Base-by-base conservation (phyloP, 768 basidiomycete genomes). In the Bullera alba region DNA sequence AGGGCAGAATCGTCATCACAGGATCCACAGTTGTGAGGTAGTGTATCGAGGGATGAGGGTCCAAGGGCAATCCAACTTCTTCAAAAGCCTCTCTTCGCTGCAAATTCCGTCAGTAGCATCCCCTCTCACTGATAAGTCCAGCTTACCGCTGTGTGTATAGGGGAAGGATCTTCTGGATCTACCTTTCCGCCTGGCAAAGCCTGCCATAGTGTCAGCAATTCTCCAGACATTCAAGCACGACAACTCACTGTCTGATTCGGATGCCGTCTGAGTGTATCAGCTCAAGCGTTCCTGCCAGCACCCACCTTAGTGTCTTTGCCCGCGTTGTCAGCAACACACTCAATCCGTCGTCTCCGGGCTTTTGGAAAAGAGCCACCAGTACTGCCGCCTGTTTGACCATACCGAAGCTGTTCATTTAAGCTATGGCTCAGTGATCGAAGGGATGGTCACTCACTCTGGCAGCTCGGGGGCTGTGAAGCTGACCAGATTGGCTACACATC, bases 281-380 rank as follows among this genome's bases (percentile, higher is more conserved):
- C 41, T 14, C 42, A 42, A 14, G 7, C 29, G 53, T 15, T 29
- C 5, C 17, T n/a, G n/a, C n/a, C n/a, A n/a, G n/a, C n/a, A 55
- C 58, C 52, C 32, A 65, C 61, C 70, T 52, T 42, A 71, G 38
- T 5, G 60, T 69, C 48, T 59, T 88, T 4, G 88, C 86, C 8
- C 90, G 80, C 3, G 90, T 93, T 1, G 90, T 93, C 47, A 93
- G 75, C 19, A 92, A 75, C 4, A 92, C 87, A 12, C 83, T 80
- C 5, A 91, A 73, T 37, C 78, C 50, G n/a, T 57, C 54, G 14
- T 57, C 71, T 16, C 80, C 83, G 3, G 75, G 77, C n/a, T 79
- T 73, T 67, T 91, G 85, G 55, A 82, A 92, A 1, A 93, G 73
- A 10, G 89, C 75, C 1, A 91, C 81, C 2, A 92, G 77, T 0